Base-by-base conservation (phyloP, 78 protist species). In the Bodo saltans region DNA sequence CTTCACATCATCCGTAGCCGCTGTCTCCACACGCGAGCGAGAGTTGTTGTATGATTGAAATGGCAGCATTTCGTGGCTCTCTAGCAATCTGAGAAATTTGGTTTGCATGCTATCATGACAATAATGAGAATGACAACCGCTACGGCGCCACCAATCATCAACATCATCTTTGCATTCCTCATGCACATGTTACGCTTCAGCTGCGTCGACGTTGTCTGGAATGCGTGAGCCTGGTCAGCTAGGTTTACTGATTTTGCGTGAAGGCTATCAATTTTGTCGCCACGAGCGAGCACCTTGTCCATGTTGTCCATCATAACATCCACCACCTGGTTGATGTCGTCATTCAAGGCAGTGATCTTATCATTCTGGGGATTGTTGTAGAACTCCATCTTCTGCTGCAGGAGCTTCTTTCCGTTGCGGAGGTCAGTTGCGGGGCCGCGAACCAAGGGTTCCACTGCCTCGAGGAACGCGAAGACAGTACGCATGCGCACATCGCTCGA, bases 101-200 rank as follows among this genome's bases (percentile, higher is more conserved):
- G 60, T 17, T 47, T 47, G 60, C 60, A 47, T 8, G 17, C 17
- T 8, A 12, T 27, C 26, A 72, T 26, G 76, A 72, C 37, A 3
- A 33, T 3, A 41, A 72, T 23, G 38, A 72, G 26, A 28, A 72
- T 25, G n/a, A 47, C 8, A 8, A 47, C 60, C 34, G 42, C 69
- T 52, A 74, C 81, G 73, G 78, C 74, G 73, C 60, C 0, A 29
- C 8, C 41, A 74, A 88, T 68, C 38, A 90, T 42, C 47, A 85
- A 32, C 90, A 88, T 83, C 73, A 92, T 42, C 90, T 93, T 94
- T 52, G 76, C 80, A 84, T 96, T 94, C 88, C 92, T 86, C 93
- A 92, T 92, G 96, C 97, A 94, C 97, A 96, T 94, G 1, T 85
- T 70, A 17, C 92, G 86, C 88, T 94, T 93, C 74, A 96, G 90